Conservation (phyloP, 2,329 filamentous ascomycete genomes). For the Venturia asperata region DNA sequence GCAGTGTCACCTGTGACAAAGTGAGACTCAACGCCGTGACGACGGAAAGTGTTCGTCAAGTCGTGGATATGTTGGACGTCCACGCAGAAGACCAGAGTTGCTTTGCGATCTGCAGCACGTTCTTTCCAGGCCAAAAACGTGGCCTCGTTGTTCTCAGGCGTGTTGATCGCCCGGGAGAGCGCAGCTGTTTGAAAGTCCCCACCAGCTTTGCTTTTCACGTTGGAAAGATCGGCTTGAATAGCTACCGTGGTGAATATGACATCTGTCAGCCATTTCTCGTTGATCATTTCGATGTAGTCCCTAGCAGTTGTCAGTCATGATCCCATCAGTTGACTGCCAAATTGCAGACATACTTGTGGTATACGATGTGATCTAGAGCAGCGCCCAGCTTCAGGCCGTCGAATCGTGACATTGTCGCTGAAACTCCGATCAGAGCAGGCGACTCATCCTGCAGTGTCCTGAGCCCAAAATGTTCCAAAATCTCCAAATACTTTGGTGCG, state of each 20-base stretch:
- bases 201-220: constrained; percentile 54
- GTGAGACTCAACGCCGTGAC: constrained; percentile 70
- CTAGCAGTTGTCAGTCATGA: constrained; percentile 24
- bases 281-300: constrained; percentile 73
- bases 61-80: constrained; percentile 74
- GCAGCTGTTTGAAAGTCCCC: constrained; percentile 76
- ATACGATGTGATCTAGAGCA: constrained; percentile 91
- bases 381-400: constrained; percentile 76
- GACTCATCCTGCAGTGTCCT: constrained; percentile 36
- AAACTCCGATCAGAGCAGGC: constrained; percentile 78
- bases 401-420: constrained; percentile 70
- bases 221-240: constrained; percentile 70
- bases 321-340: neutral
- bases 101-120: constrained; percentile 65
- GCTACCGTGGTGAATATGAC: constrained; percentile 92
- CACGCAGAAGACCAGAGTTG: constrained; percentile 90
- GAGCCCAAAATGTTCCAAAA: constrained; percentile 73
- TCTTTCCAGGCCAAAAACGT: constrained; percentile 81
- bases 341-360: constrained; percentile 58
- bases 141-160: constrained; percentile 68
- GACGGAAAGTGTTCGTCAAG: constrained; percentile 68
- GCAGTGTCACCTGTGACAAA: constrained; percentile 81
- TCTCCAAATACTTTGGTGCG: constrained; percentile 67
- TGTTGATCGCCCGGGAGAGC: constrained; percentile 81
- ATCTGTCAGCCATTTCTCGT: constrained; percentile 83